These are phyloP conservation scores for Raphidocelis subcapitata DNA, from an alignment of 139 green algal genomes.

Conservation along the genomic window DNA sequence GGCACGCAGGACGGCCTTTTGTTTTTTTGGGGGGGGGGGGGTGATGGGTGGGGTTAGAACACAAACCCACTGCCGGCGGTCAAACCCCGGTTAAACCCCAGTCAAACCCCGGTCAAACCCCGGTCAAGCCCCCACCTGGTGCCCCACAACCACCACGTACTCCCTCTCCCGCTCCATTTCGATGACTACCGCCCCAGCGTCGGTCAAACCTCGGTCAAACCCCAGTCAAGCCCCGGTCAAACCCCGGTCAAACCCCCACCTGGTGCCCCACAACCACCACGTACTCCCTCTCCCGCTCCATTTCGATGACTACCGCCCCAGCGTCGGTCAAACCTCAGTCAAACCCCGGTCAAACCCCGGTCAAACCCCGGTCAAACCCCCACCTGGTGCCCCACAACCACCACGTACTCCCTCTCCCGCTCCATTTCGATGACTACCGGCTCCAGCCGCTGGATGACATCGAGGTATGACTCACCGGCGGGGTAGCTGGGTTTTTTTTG, in stretches of 20 bases:
- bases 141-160: conserved; percentile 72
- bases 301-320: conserved; percentile 91
- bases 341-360: too few species aligned
- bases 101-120: too few species aligned
- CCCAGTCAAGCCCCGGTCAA: too few species aligned
- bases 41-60: too few species aligned
- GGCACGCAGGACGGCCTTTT: conserved; percentile 70
- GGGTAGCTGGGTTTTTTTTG: conserved; percentile 63
- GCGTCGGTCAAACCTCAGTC: too few species aligned
- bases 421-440: conserved; percentile 92
- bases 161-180: conserved; percentile 86
- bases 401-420: conserved; percentile 77
- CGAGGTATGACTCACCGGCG: conserved; percentile 87
- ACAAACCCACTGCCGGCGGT: too few species aligned
- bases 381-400: conserved; percentile 74
- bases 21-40: too few species aligned
- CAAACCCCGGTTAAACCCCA: too few species aligned
- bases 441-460: conserved; percentile 90
- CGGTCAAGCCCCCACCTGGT: conserved; percentile 43
- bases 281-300: conserved; percentile 83
- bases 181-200: too few species aligned
- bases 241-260: neutral
- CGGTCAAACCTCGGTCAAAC: too few species aligned
- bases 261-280: conserved; percentile 79
- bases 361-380: too few species aligned